phyloP scores from a whole-genome alignment of 2,329 filamentous ascomycete genomes.

The Drechslerella coelobrocha region DNA sequence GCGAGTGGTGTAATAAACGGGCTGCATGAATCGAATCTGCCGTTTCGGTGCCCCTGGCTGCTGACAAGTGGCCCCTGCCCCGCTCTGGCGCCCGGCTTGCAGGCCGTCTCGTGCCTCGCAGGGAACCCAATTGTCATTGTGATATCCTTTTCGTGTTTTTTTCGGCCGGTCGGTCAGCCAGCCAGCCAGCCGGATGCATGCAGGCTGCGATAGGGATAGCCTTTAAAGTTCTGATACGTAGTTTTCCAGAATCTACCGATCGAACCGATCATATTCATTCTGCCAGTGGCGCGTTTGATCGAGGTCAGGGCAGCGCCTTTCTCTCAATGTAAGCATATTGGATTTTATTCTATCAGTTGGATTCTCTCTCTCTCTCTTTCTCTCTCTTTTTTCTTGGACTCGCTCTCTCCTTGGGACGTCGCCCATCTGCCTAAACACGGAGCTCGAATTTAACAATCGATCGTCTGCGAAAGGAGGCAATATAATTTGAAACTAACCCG shows the following conservation, averaged over 20 bases:
- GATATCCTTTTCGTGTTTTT: background rate
- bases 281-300: background rate
- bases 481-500: constrained; percentile 7
- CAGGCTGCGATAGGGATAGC: constrained; percentile 14
- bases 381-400: no score
- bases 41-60: constrained; percentile 31
- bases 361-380: no score
- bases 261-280: background rate
- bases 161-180: constrained; percentile 9
- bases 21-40: constrained; percentile 22
- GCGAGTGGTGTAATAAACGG: background rate
- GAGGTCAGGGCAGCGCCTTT: constrained; percentile 21
- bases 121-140: background rate
- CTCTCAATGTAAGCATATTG: no score
- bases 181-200: constrained; percentile 7
- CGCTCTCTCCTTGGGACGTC: background rate
- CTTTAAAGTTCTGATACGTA: no score
- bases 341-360: no score
- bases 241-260: constrained; percentile 1
- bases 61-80: constrained; percentile 22
- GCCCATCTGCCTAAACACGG: constrained; percentile 43
- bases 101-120: constrained; percentile 19
- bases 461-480: constrained; percentile 6
- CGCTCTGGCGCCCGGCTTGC: constrained; percentile 11
- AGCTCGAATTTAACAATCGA: constrained; percentile 12